Evolutionary conservation across 2,329 filamentous ascomycete species (phyloP), one percentile per base, ranked within the genome.

Genomic region (Alternaria solani): DNA sequence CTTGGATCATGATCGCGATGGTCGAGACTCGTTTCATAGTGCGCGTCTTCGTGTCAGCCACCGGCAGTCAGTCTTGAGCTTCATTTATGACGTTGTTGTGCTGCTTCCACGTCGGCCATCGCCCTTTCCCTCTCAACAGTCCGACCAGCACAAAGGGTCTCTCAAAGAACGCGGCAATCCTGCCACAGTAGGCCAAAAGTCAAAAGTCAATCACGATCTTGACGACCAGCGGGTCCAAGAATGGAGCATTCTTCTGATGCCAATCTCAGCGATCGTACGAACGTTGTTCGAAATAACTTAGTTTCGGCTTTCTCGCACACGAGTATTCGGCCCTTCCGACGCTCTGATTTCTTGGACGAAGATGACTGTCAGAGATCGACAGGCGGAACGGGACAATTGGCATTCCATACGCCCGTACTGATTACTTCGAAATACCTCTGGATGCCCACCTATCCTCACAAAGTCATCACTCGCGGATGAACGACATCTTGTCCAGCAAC

Each of bases 121-220:
- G 7, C 82, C 82, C 0, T 69, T 42, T 16, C 25, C n/a, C 32
- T 32, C 26, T 39, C 18, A 32, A 5, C 26, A 47, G 14, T n/a
- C 34, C 14, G 9, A 55, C 28, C 14, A 34, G 20, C n/a, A 42
- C 23, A 38, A 26, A 41, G 32, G 14, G 74, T 48, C 71, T 84
- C 28, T 85, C 61, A 79, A 82, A 75, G 16, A 73, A 25, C 32
- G 18, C 44, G 51, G 34, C 18, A 59, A 12, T 32, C 51, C 18
- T 59, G 20, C 38, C 36, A 25, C n/a, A n/a, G n/a, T n/a, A n/a
- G n/a, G n/a, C n/a, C n/a, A n/a, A n/a, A n/a, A n/a, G n/a, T 41
- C 34, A 14, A 53, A n/a, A 30, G 30, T 34, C 23, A 39, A n/a
- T 26, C 28, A 26, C 51, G 34, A 49, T 18, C 25, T 26, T 20